phyloP scores from a whole-genome alignment of 139 green algal genomes.

The Chlorella sp. region DNA sequence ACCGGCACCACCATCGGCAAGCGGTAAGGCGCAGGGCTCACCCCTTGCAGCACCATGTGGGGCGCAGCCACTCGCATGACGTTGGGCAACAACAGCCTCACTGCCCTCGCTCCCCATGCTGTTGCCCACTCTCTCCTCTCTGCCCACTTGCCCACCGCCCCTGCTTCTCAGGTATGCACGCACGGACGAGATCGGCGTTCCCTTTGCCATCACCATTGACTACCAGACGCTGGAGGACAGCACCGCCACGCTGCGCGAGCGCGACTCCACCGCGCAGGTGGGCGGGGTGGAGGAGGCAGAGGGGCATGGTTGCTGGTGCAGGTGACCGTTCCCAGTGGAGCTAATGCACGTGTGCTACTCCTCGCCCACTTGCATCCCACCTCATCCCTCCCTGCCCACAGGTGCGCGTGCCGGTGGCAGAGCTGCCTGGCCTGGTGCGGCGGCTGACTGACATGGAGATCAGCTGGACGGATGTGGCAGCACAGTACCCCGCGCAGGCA shows the following conservation, averaged over 20 bases:
- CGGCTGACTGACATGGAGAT: slow-evolving; percentile 66
- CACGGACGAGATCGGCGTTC: slow-evolving; percentile 66
- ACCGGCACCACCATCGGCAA: slow-evolving; percentile 93
- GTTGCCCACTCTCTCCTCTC: neutral
- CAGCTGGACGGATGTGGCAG: slow-evolving; percentile 79
- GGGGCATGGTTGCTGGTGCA: too few relatives aligned
- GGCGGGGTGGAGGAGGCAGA: slow-evolving; percentile 32
- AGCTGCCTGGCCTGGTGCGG: slow-evolving; percentile 79
- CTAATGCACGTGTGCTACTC: too few relatives aligned
- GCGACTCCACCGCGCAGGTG: slow-evolving; percentile 88
- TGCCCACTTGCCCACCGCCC: too few relatives aligned
- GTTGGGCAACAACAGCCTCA: too few relatives aligned
- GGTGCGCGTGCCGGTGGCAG: slow-evolving; percentile 74
- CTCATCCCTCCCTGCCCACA: slow-evolving; percentile 31
- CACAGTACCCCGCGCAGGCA: slow-evolving; percentile 86
- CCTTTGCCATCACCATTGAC: slow-evolving; percentile 97
- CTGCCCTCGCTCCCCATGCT: too few relatives aligned
- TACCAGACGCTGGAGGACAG: slow-evolving; percentile 76
- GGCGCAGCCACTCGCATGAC: too few relatives aligned
- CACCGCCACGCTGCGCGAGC: slow-evolving; percentile 95
- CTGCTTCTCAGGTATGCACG: slow-evolving; percentile 49
- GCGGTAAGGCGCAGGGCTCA: slow-evolving; percentile 42
- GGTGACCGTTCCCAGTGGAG: too few relatives aligned
- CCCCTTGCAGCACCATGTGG: neutral
- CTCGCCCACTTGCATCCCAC: too few relatives aligned